phyloP scores from a whole-genome alignment of 139 green algal species.

The Haematococcus sp. region DNA sequence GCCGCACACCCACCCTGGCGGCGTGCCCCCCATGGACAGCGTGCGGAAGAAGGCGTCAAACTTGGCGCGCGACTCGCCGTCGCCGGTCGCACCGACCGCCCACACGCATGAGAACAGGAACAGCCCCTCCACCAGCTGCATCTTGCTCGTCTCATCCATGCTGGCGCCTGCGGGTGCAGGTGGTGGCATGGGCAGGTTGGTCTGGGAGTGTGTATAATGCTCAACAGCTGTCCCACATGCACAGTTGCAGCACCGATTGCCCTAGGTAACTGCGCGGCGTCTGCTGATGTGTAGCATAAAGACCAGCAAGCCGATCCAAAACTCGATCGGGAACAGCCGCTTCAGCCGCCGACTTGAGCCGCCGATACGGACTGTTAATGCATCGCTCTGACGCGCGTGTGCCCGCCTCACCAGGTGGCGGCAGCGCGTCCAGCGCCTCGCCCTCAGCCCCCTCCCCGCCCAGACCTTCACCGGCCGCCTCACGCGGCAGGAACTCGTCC shows the following conservation, averaged over 20 bases:
- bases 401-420: no score
- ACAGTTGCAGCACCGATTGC: no score
- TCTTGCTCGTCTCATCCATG: slow-evolving; percentile 45
- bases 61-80: slow-evolving; percentile 45
- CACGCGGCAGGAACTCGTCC: slow-evolving; percentile 35
- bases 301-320: no score
- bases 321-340: no score
- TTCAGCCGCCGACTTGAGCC: no score
- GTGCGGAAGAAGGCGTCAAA: slow-evolving; percentile 63
- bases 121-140: slow-evolving; percentile 50
- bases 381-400: no score
- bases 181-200: background rate
- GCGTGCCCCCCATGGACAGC: slow-evolving; percentile 11
- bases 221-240: background rate
- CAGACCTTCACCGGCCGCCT: background rate
- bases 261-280: no score
- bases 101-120: slow-evolving; percentile 70
- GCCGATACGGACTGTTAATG: no score
- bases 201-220: background rate
- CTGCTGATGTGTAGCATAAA: no score
- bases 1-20: slow-evolving; percentile 9
- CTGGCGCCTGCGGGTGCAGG: slow-evolving; percentile 12
- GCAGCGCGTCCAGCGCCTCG: background rate
- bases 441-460: no score
- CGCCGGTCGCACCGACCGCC: slow-evolving; percentile 57